These are phyloP conservation scores for Tetrahymena borealis DNA, from an alignment of 73 alveolate species.

Conservation along the genomic window DNA sequence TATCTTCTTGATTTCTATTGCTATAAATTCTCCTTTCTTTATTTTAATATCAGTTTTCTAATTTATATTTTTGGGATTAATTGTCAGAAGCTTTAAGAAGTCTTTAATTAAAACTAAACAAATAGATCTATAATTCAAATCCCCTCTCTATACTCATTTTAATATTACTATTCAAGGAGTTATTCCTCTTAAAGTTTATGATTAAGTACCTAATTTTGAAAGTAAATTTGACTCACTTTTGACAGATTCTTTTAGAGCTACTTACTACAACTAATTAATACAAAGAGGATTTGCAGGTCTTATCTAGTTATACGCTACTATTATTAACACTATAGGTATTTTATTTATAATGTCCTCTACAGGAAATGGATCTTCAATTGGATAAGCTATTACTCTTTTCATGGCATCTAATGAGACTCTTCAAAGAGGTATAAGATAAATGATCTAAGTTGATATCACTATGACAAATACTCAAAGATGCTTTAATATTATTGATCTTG, in stretches of 20 bases:
- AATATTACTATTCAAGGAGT: neutral
- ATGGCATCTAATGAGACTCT: neutral
- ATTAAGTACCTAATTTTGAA: neutral
- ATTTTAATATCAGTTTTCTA: no score
- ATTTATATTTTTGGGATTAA: no score
- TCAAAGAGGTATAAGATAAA: neutral
- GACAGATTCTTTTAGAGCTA: neutral
- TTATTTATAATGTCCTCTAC: neutral
- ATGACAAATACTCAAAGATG: conserved; percentile 22
- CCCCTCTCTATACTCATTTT: neutral
- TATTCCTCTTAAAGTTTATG: neutral
- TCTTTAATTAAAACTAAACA: neutral
- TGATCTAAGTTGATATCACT: no score
- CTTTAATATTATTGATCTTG: conserved; percentile 7
- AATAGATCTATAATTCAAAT: neutral
- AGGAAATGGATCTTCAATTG: neutral
- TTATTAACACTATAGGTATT: neutral
- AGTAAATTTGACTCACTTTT: neutral
- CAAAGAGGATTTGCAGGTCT: neutral
- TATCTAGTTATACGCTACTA: neutral
- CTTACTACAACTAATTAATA: neutral
- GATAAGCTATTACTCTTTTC: neutral
- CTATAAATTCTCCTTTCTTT: no score
- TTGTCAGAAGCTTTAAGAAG: no score
- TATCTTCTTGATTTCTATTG: no score